A percentile compares a stretch with the other conserved stretches of the same genome.
phyloP scores from a whole-genome alignment of 352 stramenopile species.

The Phytophthora capsici region DNA sequence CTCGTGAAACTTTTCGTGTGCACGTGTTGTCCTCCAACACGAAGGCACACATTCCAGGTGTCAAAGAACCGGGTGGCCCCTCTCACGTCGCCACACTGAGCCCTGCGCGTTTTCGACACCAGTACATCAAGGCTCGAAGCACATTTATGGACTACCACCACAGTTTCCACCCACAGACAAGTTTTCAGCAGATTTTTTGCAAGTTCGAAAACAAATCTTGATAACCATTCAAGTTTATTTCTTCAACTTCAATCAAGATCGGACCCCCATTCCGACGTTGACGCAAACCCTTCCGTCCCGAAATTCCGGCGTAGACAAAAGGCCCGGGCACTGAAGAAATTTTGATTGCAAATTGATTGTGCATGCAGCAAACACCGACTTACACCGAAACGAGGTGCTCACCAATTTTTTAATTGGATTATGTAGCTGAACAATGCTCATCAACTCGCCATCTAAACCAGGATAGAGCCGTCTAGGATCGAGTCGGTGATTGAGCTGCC shows the following conservation, averaged over 20 bases:
- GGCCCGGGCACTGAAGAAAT: too few relatives aligned
- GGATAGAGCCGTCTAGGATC: conserved; percentile 10
- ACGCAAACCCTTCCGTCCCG: not conserved
- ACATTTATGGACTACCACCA: too few relatives aligned
- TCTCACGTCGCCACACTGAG: conserved; percentile 8
- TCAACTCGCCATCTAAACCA: conserved; percentile 27
- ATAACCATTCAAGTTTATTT: not conserved
- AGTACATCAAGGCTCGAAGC: too few relatives aligned
- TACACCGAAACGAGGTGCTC: too few relatives aligned
- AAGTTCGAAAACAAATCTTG: conserved; percentile 5
- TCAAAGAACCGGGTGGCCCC: not conserved
- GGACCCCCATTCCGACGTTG: not conserved
- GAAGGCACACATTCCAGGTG: not conserved
- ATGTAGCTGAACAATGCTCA: not conserved
- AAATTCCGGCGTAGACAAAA: too few relatives aligned
- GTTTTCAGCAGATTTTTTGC: too few relatives aligned
- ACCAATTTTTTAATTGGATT: too few relatives aligned
- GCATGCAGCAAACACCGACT: too few relatives aligned
- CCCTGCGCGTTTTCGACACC: not conserved
- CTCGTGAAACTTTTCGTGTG: conserved; percentile 8
- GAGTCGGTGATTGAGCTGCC: conserved; percentile 25
- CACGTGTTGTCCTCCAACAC: conserved; percentile 1
- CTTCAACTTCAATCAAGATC: not conserved
- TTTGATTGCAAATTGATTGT: too few relatives aligned
- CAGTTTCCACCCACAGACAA: too few relatives aligned